Percentiles rank a stretch among this genome's conserved stretches.
phyloP scores from a whole-genome alignment of 1,139 yeast species.

The Yamadazyma trypodendri region DNA sequence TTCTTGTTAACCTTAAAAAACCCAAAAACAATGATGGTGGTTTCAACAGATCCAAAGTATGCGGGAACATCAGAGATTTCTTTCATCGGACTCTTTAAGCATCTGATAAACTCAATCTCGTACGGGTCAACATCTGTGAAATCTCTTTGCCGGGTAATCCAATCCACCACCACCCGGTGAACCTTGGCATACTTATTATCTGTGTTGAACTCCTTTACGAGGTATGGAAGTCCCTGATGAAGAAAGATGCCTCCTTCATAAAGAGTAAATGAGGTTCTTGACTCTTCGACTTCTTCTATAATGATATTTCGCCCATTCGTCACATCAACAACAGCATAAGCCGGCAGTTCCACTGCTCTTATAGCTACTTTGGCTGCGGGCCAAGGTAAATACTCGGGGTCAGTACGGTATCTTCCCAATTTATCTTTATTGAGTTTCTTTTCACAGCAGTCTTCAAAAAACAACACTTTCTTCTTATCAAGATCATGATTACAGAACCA shows the following conservation, averaged over 20 bases:
- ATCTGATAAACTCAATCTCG: conserved; percentile 64
- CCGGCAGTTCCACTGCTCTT: conserved; percentile 79
- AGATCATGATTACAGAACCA: conserved; percentile 49
- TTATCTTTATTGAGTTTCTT: conserved; percentile 47
- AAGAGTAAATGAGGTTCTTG: conserved; percentile 83
- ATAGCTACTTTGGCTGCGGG: conserved; percentile 73
- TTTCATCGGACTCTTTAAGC: conserved; percentile 31
- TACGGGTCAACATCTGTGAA: conserved; percentile 89
- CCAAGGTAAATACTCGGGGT: conserved; percentile 70
- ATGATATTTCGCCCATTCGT: conserved; percentile 73
- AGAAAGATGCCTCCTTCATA: conserved; percentile 95
- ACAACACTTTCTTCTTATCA: conserved; percentile 40
- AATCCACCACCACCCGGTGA: conserved; percentile 83
- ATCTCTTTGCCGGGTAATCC: conserved; percentile 91
- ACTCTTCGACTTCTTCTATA: conserved; percentile 88
- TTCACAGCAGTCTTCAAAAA: conserved; percentile 34
- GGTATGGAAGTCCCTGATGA: conserved; percentile 88
- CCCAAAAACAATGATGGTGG: conserved; percentile 83
- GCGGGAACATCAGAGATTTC: conserved; percentile 55
- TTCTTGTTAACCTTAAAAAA: conserved; percentile 81
- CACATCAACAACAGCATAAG: conserved; percentile 83
- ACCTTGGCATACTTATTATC: conserved; percentile 79
- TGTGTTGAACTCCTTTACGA: conserved; percentile 79
- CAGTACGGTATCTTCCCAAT: conserved; percentile 56
- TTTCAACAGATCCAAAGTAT: conserved; percentile 70